phyloP scores from a whole-genome alignment of 139 green algal species.

The Chlorella sp. region DNA sequence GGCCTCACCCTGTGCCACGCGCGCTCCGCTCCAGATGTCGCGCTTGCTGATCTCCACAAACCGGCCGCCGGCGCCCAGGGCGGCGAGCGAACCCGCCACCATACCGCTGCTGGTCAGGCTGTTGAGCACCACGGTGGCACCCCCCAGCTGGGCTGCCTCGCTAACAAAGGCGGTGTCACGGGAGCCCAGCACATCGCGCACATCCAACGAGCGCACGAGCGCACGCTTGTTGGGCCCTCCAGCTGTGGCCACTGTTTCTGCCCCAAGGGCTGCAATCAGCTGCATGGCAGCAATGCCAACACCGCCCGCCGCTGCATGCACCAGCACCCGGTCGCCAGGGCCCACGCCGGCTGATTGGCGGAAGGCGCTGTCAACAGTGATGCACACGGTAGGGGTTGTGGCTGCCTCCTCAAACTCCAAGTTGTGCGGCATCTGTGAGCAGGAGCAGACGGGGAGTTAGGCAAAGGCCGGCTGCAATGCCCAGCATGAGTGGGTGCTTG shows the following conservation, averaged over 20 bases:
- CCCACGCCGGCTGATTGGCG: constrained; percentile 48
- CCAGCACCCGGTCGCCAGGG: constrained; percentile 63
- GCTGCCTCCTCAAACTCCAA: constrained; percentile 78
- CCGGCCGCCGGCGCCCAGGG: constrained; percentile 59
- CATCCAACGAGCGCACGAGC: constrained; percentile 66
- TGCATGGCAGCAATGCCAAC: constrained; percentile 84
- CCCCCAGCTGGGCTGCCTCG: constrained; percentile 10
- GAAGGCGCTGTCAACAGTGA: constrained; percentile 78
- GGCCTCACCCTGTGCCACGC: constrained; percentile 57
- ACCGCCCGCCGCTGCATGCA: constrained; percentile 84
- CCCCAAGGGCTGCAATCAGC: constrained; percentile 54
- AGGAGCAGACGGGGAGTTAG: not conserved
- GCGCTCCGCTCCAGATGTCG: constrained; percentile 81
- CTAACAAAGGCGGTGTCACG: constrained; percentile 70
- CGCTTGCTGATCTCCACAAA: constrained; percentile 93
- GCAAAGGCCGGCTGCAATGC: not conserved
- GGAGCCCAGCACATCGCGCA: constrained; percentile 53
- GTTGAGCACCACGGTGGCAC: constrained; percentile 74
- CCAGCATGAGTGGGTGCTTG: no score
- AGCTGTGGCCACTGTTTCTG: constrained; percentile 64
- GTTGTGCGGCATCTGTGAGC: constrained; percentile 62
- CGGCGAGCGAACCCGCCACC: constrained; percentile 76
- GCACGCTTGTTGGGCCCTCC: constrained; percentile 78
- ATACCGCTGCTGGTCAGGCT: constrained; percentile 88
- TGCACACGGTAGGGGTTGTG: constrained; percentile 85